phyloP scores from a whole-genome alignment of 352 stramenopile species.

The Globisporangium iwayamae region DNA sequence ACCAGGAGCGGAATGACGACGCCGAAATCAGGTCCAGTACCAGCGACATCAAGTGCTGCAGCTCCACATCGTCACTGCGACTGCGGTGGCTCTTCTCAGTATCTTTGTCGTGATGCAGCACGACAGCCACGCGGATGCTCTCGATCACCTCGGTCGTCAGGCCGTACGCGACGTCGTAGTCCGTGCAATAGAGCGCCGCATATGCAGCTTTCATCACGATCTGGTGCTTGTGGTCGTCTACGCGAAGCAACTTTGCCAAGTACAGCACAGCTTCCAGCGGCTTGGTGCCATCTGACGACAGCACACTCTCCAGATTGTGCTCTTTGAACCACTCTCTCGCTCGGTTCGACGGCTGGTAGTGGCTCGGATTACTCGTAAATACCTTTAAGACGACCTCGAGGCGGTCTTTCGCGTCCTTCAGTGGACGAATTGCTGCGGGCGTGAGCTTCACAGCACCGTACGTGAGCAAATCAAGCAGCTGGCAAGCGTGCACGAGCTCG shows the following conservation, averaged over 20 bases:
- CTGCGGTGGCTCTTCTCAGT: neutral
- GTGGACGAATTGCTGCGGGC: slow-evolving; percentile 23
- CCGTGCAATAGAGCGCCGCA: slow-evolving; percentile 58
- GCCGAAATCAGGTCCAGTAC: slow-evolving; percentile 64
- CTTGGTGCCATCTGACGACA: neutral
- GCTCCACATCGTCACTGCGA: slow-evolving; percentile 20
- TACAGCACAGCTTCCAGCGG: slow-evolving; percentile 48
- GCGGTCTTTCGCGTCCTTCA: slow-evolving; percentile 19
- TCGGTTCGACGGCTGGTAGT: slow-evolving; percentile 49
- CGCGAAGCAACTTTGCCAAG: slow-evolving; percentile 43
- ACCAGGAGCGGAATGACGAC: slow-evolving; percentile 56
- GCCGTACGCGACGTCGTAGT: slow-evolving; percentile 56
- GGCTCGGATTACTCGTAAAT: slow-evolving; percentile 58
- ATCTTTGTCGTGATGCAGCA: neutral
- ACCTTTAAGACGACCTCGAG: slow-evolving; percentile 47
- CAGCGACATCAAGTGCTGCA: slow-evolving; percentile 54
- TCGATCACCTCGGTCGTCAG: slow-evolving; percentile 42
- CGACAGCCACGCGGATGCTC: slow-evolving; percentile 14
- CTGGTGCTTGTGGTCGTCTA: slow-evolving; percentile 32
- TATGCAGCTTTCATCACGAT: slow-evolving; percentile 69
- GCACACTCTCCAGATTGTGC: slow-evolving; percentile 17
- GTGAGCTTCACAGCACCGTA: slow-evolving; percentile 48
- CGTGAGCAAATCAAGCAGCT: slow-evolving; percentile 58
- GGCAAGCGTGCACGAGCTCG: slow-evolving; percentile 34
- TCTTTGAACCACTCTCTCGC: slow-evolving; percentile 40